Conservation (phyloP, 768 basidiomycete genomes). For the Rubroboletus satanas region DNA sequence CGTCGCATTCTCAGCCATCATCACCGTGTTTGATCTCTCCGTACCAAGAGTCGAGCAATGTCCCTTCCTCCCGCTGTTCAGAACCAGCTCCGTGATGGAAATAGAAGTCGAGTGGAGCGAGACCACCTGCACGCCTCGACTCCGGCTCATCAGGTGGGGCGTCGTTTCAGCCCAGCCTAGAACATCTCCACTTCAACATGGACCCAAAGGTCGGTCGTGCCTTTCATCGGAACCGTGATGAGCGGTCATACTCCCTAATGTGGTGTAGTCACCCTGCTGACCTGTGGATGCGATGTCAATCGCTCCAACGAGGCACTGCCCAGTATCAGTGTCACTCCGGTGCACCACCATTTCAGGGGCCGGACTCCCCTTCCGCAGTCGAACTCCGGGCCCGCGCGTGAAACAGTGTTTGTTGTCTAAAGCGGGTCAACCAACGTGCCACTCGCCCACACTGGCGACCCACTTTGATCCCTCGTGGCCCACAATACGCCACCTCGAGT, state of each 20-base stretch:
- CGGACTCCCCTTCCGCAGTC: neutral
- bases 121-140: neutral
- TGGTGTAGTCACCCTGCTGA: neutral
- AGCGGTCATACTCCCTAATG: neutral
- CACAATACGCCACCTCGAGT: constrained; percentile 9
- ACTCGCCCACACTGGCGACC: neutral
- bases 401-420: neutral
- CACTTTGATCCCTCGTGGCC: neutral
- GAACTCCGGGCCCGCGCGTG: constrained; percentile 3
- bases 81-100: neutral
- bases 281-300: constrained; percentile 4
- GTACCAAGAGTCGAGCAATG: neutral
- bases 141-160: neutral
- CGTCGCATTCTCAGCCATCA: constrained; percentile 9
- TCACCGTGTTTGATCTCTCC: constrained; percentile 12
- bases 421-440: neutral
- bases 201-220: neutral
- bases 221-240: constrained; percentile 7
- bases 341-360: neutral
- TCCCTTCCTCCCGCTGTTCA: neutral
- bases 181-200: neutral
- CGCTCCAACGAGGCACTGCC: constrained; percentile 8
- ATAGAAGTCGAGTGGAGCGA: constrained; percentile 5
- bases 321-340: neutral
- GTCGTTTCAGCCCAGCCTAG: constrained; percentile 3